Conservation (phyloP, 2,329 filamentous ascomycete genomes). For the Fusarium torulosum region DNA sequence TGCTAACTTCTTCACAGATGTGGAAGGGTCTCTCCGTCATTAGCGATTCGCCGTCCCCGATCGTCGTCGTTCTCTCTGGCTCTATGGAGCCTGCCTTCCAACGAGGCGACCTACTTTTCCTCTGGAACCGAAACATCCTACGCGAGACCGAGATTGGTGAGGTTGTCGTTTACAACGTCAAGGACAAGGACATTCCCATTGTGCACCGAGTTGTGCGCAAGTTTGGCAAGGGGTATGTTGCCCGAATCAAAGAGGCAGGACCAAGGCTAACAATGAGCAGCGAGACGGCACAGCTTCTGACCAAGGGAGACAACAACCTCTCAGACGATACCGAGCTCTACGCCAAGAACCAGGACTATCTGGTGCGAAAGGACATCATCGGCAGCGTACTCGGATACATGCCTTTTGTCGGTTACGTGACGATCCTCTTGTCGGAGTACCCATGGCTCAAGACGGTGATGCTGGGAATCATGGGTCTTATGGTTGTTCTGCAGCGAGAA, state of each 20-base stretch:
- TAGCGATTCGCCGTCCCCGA: slow-evolving; percentile 80
- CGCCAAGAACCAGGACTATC: slow-evolving; percentile 85
- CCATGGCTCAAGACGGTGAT: slow-evolving; percentile 97
- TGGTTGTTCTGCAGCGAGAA: slow-evolving; percentile 93
- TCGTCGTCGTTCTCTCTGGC: slow-evolving; percentile 87
- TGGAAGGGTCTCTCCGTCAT: slow-evolving; percentile 89
- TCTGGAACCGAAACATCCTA: slow-evolving; percentile 79
- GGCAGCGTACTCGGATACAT: slow-evolving; percentile 93
- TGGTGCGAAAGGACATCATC: slow-evolving; percentile 90
- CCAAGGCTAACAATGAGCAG: slow-evolving; percentile 50
- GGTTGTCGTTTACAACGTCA: slow-evolving; percentile 80
- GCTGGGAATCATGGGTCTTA: slow-evolving; percentile 92
- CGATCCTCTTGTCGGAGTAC: slow-evolving; percentile 93
- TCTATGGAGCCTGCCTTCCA: slow-evolving; percentile 88
- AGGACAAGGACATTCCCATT: slow-evolving; percentile 96
- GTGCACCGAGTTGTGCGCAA: slow-evolving; percentile 91
- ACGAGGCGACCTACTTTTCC: slow-evolving; percentile 79
- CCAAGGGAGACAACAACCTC: slow-evolving; percentile 97
- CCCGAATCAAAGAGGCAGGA: neutral
- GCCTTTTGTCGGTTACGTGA: slow-evolving; percentile 96
- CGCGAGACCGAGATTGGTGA: slow-evolving; percentile 68
- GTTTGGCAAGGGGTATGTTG: slow-evolving; percentile 68
- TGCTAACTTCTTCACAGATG: slow-evolving; percentile 62
- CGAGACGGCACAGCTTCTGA: slow-evolving; percentile 78
- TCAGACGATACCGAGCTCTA: slow-evolving; percentile 93